These are phyloP conservation scores for Aphanomyces invadans DNA, from an alignment of 352 stramenopile species.

Conservation along the genomic window DNA sequence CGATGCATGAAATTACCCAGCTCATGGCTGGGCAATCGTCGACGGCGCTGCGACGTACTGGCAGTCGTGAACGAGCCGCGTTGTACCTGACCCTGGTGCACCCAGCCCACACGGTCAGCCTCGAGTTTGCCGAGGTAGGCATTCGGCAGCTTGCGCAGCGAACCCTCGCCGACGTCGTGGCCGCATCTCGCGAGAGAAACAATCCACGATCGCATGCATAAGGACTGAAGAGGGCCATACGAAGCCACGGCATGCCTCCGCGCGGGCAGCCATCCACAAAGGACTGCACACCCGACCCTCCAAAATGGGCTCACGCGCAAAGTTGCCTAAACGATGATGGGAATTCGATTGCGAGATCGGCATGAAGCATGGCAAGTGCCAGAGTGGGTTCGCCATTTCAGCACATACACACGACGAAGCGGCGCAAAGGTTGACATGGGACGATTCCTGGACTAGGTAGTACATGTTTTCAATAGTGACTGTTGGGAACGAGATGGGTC, in stretches of 20 bases:
- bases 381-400: no score
- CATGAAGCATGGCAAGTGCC: no score
- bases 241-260: no score
- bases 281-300: no score
- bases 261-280: no score
- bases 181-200: background rate
- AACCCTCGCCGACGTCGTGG: background rate
- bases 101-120: background rate
- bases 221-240: no score
- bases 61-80: background rate
- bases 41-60: background rate
- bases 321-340: no score
- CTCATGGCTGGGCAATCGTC: background rate
- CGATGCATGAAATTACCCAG: background rate
- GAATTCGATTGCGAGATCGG: no score
- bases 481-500: slow-evolving; percentile 82
- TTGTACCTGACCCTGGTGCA: background rate
- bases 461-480: slow-evolving; percentile 63
- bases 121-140: background rate
- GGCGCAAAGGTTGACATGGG: no score
- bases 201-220: background rate
- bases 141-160: background rate
- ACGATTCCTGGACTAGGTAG: no score
- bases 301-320: no score
- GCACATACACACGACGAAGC: no score